These are phyloP conservation scores for Echria macrotheca DNA, from an alignment of 495 filamentous ascomycete genomes.

Conservation along the genomic window DNA sequence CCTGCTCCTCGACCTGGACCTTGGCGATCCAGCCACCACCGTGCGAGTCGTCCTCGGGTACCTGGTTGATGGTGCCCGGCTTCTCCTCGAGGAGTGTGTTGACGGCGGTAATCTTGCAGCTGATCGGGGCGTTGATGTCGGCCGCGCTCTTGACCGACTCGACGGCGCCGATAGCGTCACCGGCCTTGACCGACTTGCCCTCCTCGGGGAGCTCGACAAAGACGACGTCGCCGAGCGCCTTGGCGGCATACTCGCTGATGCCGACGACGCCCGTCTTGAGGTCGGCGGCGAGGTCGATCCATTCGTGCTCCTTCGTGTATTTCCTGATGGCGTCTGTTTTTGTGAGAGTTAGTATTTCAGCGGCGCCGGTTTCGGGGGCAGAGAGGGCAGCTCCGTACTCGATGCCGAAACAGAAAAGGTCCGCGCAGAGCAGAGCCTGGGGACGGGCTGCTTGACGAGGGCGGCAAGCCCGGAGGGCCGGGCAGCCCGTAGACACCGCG, in stretches of 20 bases:
- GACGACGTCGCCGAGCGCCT: constrained; percentile 90
- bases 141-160: constrained; percentile 97
- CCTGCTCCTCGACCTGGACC: constrained; percentile 63
- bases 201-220: constrained; percentile 84
- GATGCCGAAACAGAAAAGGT: constrained; percentile 39
- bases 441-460: constrained; percentile 29
- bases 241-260: constrained; percentile 84
- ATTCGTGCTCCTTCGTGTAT: constrained; percentile 97
- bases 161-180: constrained; percentile 85
- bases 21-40: constrained; percentile 89
- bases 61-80: constrained; percentile 79
- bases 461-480: constrained; percentile 37
- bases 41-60: constrained; percentile 62
- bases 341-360: constrained; percentile 6
- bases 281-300: constrained; percentile 80
- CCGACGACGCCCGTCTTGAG: constrained; percentile 68
- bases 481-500: constrained; percentile 40
- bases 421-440: constrained; percentile 28
- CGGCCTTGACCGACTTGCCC: constrained; percentile 56
- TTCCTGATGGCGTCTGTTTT: constrained; percentile 59
- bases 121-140: constrained; percentile 86
- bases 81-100: constrained; percentile 75
- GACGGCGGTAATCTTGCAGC: constrained; percentile 64
- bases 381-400: constrained; percentile 29
- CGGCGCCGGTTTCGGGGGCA: constrained; percentile 1